Evolutionary conservation across 148 eudicot species (phyloP).

Genomic region (Cornus controversa): DNA sequence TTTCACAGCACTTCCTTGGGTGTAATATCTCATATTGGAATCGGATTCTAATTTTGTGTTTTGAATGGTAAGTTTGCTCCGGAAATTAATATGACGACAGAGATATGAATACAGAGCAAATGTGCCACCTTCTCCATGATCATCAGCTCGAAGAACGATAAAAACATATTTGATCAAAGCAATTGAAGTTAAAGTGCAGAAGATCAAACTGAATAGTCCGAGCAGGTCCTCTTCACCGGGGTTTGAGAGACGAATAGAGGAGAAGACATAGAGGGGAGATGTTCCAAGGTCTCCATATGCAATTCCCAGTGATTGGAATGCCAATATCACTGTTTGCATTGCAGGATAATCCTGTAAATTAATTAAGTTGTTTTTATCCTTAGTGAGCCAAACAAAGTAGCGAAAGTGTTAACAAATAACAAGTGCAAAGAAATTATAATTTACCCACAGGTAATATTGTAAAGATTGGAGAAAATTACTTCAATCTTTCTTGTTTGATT

Average conservation of each 20-base stretch:
- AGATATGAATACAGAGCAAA: conserved; percentile 17
- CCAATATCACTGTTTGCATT: conserved; percentile 15
- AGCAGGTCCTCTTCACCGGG: conserved; percentile 4
- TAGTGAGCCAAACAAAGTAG: too few species aligned
- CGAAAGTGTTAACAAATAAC: too few species aligned
- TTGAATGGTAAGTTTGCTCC: conserved; percentile 6
- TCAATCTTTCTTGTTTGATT: too few species aligned
- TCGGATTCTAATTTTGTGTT: background rate
- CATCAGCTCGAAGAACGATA: conserved; percentile 18
- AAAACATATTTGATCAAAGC: conserved; percentile 14
- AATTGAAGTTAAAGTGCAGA: conserved; percentile 13
- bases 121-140: conserved; percentile 20
- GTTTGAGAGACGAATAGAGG: conserved; percentile 13
- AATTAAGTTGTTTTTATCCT: too few species aligned
- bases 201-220: conserved; percentile 17
- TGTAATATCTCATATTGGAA: too few species aligned
- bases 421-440: too few species aligned
- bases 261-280: conserved; percentile 29
- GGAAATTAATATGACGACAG: conserved; percentile 9
- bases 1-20: background rate
- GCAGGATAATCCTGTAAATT: background rate
- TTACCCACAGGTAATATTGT: background rate
- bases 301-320: conserved; percentile 37
- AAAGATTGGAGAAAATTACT: too few species aligned
- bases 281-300: conserved; percentile 43